These are phyloP conservation scores for Kondoa malvinella DNA, from an alignment of 768 basidiomycete genomes.

Conservation along the genomic window DNA sequence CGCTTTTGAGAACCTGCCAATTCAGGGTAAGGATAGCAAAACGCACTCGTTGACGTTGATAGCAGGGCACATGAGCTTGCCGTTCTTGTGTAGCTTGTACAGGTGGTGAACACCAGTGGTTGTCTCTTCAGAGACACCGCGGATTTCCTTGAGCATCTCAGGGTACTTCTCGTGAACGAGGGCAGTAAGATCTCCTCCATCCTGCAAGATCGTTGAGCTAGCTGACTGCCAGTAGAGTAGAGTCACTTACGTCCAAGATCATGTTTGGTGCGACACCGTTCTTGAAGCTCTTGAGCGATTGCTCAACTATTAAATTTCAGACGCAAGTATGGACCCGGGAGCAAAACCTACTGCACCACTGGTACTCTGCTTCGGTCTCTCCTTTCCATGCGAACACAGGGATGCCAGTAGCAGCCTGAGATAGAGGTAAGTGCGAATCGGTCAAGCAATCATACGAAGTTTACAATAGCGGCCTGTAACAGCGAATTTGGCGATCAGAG, in stretches of 20 bases:
- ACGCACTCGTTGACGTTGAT: slow-evolving; percentile 73
- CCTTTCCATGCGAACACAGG: slow-evolving; percentile 99
- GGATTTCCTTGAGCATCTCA: slow-evolving; percentile 66
- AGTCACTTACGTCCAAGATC: slow-evolving; percentile 55
- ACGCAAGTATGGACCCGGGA: not conserved
- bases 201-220: slow-evolving; percentile 28
- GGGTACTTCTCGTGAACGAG: slow-evolving; percentile 94
- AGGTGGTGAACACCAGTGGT: slow-evolving; percentile 99
- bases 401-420: slow-evolving; percentile 76
- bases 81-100: slow-evolving; percentile 93
- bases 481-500: slow-evolving; percentile 6
- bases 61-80: slow-evolving; percentile 87
- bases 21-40: too few species aligned
- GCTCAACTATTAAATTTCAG: slow-evolving; percentile 51
- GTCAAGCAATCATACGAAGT: slow-evolving; percentile 1
- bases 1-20: not conserved
- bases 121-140: slow-evolving; percentile 95
- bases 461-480: not conserved
- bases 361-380: slow-evolving; percentile 96
- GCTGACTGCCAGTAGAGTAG: not conserved
- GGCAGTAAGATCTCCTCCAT: slow-evolving; percentile 89
- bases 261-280: slow-evolving; percentile 75
- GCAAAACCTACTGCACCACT: slow-evolving; percentile 57
- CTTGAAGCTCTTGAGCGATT: slow-evolving; percentile 75
- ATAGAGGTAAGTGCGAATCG: slow-evolving; percentile 8